A percentile compares a stretch with the other conserved stretches of the same genome.
phyloP scores from a whole-genome alignment of 2,329 filamentous ascomycete species.

The Paracoccidioides lutzii region DNA sequence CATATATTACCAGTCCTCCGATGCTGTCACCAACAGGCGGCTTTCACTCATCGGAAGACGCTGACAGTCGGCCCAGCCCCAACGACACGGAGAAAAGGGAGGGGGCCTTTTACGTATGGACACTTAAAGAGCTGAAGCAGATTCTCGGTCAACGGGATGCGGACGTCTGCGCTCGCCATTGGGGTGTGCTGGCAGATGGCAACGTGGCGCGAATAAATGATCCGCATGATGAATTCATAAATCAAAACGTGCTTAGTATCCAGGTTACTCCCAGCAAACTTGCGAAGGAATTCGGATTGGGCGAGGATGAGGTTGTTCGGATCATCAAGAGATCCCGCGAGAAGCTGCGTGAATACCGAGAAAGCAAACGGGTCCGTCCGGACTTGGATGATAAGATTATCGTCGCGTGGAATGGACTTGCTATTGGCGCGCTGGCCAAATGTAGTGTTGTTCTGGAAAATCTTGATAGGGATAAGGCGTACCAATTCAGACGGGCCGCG shows the following conservation, averaged over 20 bases:
- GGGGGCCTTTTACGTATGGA: slow-evolving; percentile 93
- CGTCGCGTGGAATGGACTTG: slow-evolving; percentile 76
- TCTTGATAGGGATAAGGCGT: slow-evolving; percentile 45
- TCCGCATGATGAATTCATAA: slow-evolving; percentile 84
- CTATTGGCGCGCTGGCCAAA: slow-evolving; percentile 68
- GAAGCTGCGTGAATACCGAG: slow-evolving; percentile 58
- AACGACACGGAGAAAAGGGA: slow-evolving; percentile 72
- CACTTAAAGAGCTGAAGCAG: slow-evolving; percentile 67
- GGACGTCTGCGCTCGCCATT: slow-evolving; percentile 67
- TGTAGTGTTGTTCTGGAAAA: slow-evolving; percentile 54
- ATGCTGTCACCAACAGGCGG: slow-evolving; percentile 57
- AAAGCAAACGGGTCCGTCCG: slow-evolving; percentile 62
- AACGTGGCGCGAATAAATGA: slow-evolving; percentile 76
- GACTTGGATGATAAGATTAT: slow-evolving; percentile 80
- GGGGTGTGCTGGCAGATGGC: slow-evolving; percentile 69
- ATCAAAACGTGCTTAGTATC: slow-evolving; percentile 76
- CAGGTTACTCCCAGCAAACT: slow-evolving; percentile 55
- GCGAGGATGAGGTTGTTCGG: slow-evolving; percentile 53
- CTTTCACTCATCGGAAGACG: slow-evolving; percentile 80
- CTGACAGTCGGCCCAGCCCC: slow-evolving; percentile 65
- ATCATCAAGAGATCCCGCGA: slow-evolving; percentile 54
- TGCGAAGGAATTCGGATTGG: slow-evolving; percentile 60
- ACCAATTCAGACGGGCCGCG: slow-evolving; percentile 53
- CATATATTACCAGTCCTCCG: slow-evolving; percentile 66
- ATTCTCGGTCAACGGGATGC: slow-evolving; percentile 58